Evolutionary conservation across 2,329 filamentous ascomycete species (phyloP), one percentile per base, ranked within the genome.

Genomic region (Botrytis cinerea): DNA sequence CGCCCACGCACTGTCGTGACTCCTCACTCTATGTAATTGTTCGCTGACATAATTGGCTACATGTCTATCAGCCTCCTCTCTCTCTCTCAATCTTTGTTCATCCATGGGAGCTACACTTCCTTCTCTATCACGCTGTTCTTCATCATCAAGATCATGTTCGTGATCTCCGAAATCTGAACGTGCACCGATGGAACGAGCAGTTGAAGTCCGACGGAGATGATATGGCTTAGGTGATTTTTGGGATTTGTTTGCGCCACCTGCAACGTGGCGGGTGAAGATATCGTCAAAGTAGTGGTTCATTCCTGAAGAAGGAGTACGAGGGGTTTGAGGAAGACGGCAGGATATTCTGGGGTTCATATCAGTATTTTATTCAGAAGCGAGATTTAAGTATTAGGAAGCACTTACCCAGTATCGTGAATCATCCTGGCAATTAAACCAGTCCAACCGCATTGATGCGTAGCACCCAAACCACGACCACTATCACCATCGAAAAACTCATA

Each of bases 401-500:
- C 91, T 85, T 90, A 96, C 93, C 95, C 95, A 78, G 95, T 98
- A 80, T 98, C 96, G 79, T 98, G 95, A 74, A 98, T 98, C 89
- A 98, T 93, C 83, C 97, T 95, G 40, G 95, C 95, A 81, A 98
- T 94, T 77, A 98, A 83, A 38, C 95, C 95, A 54, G 95, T 98
- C 95, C 96, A 98, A 68, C 95, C 95, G 80, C 94, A 97, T 83
- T 98, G 96, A 83, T 98, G 96, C 66, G 91, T 95, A 54, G 95
- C 94, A 73, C 95, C 95, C 1, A 98, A 87, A 25, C 96, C 95
- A 77, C 94, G 92, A 22, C 95, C 95, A 69, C 87, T 91, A 81
- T 98, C 95, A 57, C 94, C 95, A 80, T 98, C 95, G 81, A 98
- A 98, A 86, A 97, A 98, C 82, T 98, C 95, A 81, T 97, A 92